These are phyloP conservation scores for Pythium phragmitis DNA, from an alignment of 352 stramenopile species.

Conservation along the genomic window DNA sequence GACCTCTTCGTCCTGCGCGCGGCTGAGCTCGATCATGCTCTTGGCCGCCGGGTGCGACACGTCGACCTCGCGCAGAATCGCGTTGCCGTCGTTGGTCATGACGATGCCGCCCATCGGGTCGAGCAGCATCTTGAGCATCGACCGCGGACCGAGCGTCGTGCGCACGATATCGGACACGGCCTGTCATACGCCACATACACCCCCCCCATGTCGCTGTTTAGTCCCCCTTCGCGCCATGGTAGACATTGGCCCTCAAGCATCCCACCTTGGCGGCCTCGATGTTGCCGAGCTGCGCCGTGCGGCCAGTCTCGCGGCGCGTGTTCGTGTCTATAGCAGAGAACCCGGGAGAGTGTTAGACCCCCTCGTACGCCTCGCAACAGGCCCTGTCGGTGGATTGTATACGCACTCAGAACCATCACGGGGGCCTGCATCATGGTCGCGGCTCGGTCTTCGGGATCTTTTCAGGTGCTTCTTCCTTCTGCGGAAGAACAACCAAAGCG, in stretches of 20 bases:
- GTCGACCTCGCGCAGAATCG: conserved; percentile 98
- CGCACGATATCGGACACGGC: conserved; percentile 98
- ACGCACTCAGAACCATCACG: conserved; percentile 96
- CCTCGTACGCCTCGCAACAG: neutral
- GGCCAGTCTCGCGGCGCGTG: conserved; percentile 97
- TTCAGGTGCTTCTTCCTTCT: conserved; percentile 1
- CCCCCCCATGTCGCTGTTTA: too few relatives aligned
- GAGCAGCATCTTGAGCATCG: conserved; percentile 99
- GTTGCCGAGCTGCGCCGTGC: conserved; percentile 98
- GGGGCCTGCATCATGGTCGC: conserved; percentile 85
- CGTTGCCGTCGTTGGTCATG: conserved; percentile 99
- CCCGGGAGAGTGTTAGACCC: conserved; percentile 3
- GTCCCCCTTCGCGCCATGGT: neutral
- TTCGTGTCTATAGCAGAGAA: conserved; percentile 86
- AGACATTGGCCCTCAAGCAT: neutral
- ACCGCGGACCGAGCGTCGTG: conserved; percentile 97
- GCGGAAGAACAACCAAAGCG: conserved; percentile 1
- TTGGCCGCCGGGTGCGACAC: conserved; percentile 98
- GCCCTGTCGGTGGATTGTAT: neutral
- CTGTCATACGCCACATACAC: conserved; percentile 24
- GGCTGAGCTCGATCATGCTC: conserved; percentile 99
- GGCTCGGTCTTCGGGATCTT: conserved; percentile 2
- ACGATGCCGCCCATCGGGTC: conserved; percentile 99
- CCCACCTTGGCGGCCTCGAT: conserved; percentile 94
- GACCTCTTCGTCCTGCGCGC: conserved; percentile 99